phyloP scores from a whole-genome alignment of 1,139 yeast species.

The Pneumocystis murina region DNA sequence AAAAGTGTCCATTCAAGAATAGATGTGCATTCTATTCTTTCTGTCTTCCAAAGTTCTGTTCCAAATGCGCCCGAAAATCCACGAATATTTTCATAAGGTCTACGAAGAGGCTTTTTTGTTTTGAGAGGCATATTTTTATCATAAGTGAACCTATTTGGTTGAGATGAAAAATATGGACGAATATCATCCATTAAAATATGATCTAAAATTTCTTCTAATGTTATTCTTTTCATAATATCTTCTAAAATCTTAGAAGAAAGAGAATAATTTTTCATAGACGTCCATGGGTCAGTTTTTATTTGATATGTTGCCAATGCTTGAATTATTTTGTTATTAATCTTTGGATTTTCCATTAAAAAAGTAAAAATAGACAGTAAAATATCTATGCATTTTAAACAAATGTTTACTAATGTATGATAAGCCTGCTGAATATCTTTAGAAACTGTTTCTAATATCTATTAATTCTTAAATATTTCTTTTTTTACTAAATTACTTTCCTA shows the following conservation, averaged over 20 bases:
- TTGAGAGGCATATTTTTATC: background rate
- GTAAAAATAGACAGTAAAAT: background rate
- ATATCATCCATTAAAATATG: background rate
- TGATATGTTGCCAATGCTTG: background rate
- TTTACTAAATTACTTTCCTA: background rate
- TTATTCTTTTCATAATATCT: background rate
- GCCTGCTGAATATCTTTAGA: background rate
- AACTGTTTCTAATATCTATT: background rate
- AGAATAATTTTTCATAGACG: background rate
- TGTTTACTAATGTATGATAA: background rate
- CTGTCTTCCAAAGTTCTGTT: background rate
- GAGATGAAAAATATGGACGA: background rate
- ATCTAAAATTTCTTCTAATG: background rate
- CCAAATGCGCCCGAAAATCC: background rate
- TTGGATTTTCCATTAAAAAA: background rate
- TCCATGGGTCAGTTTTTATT: background rate
- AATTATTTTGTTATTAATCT: background rate
- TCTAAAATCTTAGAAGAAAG: background rate
- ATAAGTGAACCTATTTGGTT: background rate
- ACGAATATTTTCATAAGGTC: background rate
- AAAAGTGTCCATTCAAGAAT: constrained; percentile 1
- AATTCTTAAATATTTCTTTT: background rate
- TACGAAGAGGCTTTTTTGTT: background rate
- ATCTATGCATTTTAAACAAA: background rate
- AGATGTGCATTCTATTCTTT: background rate